Percentiles rank a stretch among this genome's conserved stretches.
Evolutionary conservation across 768 basidiomycete species (phyloP).

Genomic region (Paxillus ammoniavirescens): DNA sequence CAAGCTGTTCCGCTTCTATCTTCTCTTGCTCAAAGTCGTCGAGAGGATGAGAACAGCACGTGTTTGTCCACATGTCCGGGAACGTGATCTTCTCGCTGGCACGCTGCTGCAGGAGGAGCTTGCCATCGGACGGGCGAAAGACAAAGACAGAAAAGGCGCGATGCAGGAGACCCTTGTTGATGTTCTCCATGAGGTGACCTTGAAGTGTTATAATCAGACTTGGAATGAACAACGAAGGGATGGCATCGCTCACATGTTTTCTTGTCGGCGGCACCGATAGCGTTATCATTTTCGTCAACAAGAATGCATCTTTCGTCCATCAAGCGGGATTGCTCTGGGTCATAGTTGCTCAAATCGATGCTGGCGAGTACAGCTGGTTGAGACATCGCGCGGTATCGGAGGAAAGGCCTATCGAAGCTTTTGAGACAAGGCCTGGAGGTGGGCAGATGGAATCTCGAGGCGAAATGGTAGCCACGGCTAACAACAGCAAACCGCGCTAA

Average conservation of each 20-base stretch:
- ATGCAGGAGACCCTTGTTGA: conserved; percentile 90
- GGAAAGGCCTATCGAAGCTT: background rate
- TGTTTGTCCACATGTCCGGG: conserved; percentile 99
- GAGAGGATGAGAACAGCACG: conserved; percentile 96
- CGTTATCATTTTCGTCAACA: conserved; percentile 82
- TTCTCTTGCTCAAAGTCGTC: conserved; percentile 88
- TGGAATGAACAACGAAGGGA: conserved; percentile 1
- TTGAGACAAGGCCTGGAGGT: background rate
- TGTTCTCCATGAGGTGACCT: conserved; percentile 99
- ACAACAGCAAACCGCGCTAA: background rate
- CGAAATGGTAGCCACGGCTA: background rate
- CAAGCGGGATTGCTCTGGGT: conserved; percentile 87
- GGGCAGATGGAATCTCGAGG: background rate
- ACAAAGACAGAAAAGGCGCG: conserved; percentile 98
- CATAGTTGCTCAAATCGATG: conserved; percentile 81
- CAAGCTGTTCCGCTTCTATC: conserved; percentile 70
- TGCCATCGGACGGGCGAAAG: conserved; percentile 92
- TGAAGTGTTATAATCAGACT: conserved; percentile 5
- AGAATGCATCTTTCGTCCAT: conserved; percentile 97
- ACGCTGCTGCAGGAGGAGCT: conserved; percentile 89
- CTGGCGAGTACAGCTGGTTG: conserved; percentile 69
- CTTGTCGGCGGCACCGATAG: conserved; percentile 88
- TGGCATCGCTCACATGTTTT: conserved; percentile 76
- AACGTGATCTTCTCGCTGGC: conserved; percentile 99
- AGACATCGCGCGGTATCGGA: conserved; percentile 37